Conservation (phyloP, 2,329 filamentous ascomycete species). For the Colletotrichum phormii region DNA sequence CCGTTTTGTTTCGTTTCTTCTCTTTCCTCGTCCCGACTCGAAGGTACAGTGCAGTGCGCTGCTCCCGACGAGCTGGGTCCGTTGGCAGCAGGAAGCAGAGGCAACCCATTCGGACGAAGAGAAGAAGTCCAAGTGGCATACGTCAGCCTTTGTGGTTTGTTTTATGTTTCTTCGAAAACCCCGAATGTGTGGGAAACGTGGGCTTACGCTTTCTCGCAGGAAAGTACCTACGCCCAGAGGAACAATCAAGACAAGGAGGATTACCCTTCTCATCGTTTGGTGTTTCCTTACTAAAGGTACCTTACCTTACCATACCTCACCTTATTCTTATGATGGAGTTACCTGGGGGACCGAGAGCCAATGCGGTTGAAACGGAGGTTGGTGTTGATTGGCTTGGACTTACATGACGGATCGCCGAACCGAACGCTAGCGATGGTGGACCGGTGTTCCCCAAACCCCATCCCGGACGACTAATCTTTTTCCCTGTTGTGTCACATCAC, state of each 20-base stretch:
- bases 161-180: not conserved
- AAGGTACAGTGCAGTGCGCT: not conserved
- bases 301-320: not conserved
- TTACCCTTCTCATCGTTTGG: not conserved
- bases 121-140: not conserved
- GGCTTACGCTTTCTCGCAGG: not conserved
- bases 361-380: conserved; percentile 14
- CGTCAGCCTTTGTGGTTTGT: not conserved
- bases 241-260: too few relatives aligned
- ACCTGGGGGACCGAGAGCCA: conserved; percentile 28
- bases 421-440: conserved; percentile 25
- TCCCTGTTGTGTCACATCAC: conserved; percentile 1
- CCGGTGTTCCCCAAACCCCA: conserved; percentile 36
- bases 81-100: not conserved
- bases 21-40: not conserved
- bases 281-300: not conserved
- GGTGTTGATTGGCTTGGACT: conserved; percentile 13
- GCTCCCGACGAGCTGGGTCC: not conserved
- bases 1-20: not conserved
- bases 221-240: not conserved
- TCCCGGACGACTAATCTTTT: conserved; percentile 17
- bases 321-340: not conserved
- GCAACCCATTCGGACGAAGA: not conserved
- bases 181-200: not conserved
- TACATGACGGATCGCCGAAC: conserved; percentile 7